phyloP scores from a whole-genome alignment of 306 rosid genomes.

The Sindora glabra region DNA sequence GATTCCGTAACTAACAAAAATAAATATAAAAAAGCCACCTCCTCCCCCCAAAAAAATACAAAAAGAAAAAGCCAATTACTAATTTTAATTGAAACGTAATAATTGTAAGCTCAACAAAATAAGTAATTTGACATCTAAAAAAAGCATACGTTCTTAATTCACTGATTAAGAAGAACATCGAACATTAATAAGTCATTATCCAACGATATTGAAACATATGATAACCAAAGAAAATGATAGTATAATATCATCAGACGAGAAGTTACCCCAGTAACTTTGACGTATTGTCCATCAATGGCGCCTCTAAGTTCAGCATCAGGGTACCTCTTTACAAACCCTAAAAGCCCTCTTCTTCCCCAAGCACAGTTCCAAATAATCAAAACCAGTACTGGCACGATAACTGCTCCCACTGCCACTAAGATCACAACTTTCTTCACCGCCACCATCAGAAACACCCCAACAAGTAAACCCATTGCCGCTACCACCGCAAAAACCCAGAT shows the following conservation, averaged over 20 bases:
- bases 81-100: not conserved
- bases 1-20: slow-evolving; percentile 23
- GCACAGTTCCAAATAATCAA: slow-evolving; percentile 54
- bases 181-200: slow-evolving; percentile 6
- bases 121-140: not conserved
- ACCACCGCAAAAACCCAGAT: slow-evolving; percentile 72
- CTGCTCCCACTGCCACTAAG: slow-evolving; percentile 46
- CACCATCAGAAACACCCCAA: slow-evolving; percentile 84
- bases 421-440: slow-evolving; percentile 81
- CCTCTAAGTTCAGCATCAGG: slow-evolving; percentile 95
- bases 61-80: not conserved
- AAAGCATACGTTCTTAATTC: not conserved
- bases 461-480: slow-evolving; percentile 68
- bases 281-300: slow-evolving; percentile 90
- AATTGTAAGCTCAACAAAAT: slow-evolving; percentile 1
- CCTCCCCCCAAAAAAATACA: too few relatives aligned
- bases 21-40: not conserved
- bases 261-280: slow-evolving; percentile 98
- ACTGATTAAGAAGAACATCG: not conserved
- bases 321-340: slow-evolving; percentile 66
- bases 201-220: too few relatives aligned
- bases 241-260: not conserved
- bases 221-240: not conserved
- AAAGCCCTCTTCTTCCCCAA: slow-evolving; percentile 63
- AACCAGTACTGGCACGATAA: slow-evolving; percentile 42